These are phyloP conservation scores for Starmerella sirachaensis DNA, from an alignment of 805 yeast genomes.

Conservation along the genomic window DNA sequence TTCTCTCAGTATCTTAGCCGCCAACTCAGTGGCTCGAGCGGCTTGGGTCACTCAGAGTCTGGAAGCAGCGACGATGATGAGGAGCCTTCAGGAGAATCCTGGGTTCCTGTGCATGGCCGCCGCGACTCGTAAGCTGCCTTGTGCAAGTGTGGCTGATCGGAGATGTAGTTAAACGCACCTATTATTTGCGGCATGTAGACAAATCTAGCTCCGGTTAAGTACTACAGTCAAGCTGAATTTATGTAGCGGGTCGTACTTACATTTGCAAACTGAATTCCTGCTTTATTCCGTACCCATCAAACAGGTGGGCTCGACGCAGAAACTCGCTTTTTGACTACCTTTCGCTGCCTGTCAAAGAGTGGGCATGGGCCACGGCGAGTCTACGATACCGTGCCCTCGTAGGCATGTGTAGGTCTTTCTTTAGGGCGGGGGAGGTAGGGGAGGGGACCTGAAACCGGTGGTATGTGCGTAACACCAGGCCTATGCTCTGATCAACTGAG, in stretches of 20 bases:
- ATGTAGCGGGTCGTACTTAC: background rate
- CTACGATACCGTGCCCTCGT: too few species aligned
- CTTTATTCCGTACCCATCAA: too few species aligned
- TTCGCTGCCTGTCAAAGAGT: too few species aligned
- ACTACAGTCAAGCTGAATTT: background rate
- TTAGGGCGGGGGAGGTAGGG: too few species aligned
- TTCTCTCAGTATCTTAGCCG: conserved; percentile 67
- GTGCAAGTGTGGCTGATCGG: background rate
- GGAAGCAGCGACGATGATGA: conserved; percentile 38
- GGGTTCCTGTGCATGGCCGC: conserved; percentile 16
- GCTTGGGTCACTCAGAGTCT: conserved; percentile 27
- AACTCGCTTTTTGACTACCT: too few species aligned
- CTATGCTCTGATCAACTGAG: too few species aligned
- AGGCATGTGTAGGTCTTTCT: too few species aligned
- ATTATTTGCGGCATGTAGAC: background rate
- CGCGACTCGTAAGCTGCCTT: background rate
- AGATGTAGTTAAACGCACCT: background rate
- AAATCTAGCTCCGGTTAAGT: background rate
- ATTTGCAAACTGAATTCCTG: too few species aligned
- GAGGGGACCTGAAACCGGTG: too few species aligned
- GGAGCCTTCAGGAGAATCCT: conserved; percentile 16
- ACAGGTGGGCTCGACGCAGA: too few species aligned
- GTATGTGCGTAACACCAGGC: too few species aligned
- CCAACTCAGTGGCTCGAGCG: conserved; percentile 40
- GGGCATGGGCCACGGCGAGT: too few species aligned